Conservation (phyloP, 1,139 yeast genomes). For the Scheffersomyces segobiensis region DNA sequence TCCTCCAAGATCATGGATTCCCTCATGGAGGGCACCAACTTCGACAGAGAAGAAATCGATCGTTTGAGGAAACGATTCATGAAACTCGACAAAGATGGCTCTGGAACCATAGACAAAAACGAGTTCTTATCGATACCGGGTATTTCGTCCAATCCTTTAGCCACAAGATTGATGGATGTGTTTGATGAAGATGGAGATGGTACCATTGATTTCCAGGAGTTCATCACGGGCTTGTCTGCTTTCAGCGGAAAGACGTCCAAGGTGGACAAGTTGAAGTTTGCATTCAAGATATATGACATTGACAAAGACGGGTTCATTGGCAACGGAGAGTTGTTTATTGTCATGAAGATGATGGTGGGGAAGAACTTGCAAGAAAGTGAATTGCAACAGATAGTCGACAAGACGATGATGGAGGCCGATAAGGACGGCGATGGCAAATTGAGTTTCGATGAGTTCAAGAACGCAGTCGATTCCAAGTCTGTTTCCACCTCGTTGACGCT, state of each 20-base stretch:
- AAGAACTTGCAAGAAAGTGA: constrained; percentile 83
- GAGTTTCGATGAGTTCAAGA: constrained; percentile 82
- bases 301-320: constrained; percentile 95
- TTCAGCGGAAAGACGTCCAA: constrained; percentile 87
- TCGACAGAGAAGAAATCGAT: constrained; percentile 88
- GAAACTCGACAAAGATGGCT: constrained; percentile 91
- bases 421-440: constrained; percentile 86
- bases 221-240: constrained; percentile 84
- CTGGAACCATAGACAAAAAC: constrained; percentile 87
- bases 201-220: constrained; percentile 92
- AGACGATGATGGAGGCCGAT: constrained; percentile 95
- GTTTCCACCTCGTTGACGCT: constrained; percentile 62
- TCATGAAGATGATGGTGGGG: constrained; percentile 97
- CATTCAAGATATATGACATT: constrained; percentile 92
- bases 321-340: constrained; percentile 91
- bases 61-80: constrained; percentile 88
- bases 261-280: constrained; percentile 82
- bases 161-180: constrained; percentile 86
- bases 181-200: constrained; percentile 95
- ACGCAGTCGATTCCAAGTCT: constrained; percentile 67
- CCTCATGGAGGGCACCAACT: constrained; percentile 76
- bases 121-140: constrained; percentile 95
- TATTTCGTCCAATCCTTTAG: constrained; percentile 85
- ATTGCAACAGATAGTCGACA: constrained; percentile 91
- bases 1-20: constrained; percentile 68